Base-by-base conservation (phyloP, 257 asterid species). In the Penstemon davidsonii region DNA sequence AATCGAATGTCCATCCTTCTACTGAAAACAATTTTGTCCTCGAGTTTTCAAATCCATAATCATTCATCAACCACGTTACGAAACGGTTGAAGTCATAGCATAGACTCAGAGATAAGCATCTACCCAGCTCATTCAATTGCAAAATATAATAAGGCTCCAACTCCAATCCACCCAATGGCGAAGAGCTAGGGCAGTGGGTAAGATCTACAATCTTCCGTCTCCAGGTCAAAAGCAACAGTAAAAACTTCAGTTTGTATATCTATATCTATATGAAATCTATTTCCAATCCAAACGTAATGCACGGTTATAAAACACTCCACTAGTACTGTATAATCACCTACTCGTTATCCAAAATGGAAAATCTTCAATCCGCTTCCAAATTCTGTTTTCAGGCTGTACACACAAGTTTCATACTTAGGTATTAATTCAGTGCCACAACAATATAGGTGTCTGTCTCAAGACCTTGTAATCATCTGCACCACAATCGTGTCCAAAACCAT, bases 401-500 rank as follows among this genome's bases (percentile, higher is more conserved):
- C 33, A 3, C 3, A 7, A 67, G 71, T 67, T 19, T 25, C 11
- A 7, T 9, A 6, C 7, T 39, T 44, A 54, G 3, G 0, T 11
- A 10, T 4, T 4, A 10, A 10, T 18, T 7, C 4, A 15, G 4
- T 5, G 33, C 1, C 5, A 51, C n/a, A 52, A 58, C 74, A 52
- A 51, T 68, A 40, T 41, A n/a, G 53, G 55, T 67, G 55, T 1
- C 1, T 19, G 12, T 67, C 63, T 0, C 25, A 19, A 19, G 25
- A 19, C 25, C 25, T 19, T 19, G 25, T 19, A 19, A 19, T 19
- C 25, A 42, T 53, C 63, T 2, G 42, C 6, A 57, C 7, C 25
- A 18, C 0, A 6, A 68, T 68, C 73, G 36, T 57, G 56, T 40
- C 73, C 73, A 57, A 68, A 5, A 54, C 42, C 61, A 45, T 42